Evolutionary conservation across 1,284 basidiomycete species (phyloP).

Genomic region (Leccinum insigne): DNA sequence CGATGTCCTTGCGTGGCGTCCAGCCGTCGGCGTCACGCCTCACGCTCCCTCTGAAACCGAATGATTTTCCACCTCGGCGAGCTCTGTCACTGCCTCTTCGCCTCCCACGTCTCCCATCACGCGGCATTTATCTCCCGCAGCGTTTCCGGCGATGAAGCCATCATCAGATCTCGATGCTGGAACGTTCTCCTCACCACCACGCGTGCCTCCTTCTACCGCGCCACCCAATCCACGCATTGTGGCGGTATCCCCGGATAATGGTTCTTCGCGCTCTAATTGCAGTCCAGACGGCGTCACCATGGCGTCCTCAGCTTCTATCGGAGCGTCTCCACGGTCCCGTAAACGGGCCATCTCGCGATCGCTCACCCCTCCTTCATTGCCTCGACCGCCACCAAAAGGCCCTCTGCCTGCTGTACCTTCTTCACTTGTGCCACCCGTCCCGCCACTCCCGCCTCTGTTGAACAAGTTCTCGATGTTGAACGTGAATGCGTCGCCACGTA

Average conservation of each 20-base stretch:
- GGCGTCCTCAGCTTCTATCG: slow-evolving; percentile 3
- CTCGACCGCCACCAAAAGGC: slow-evolving; percentile 30
- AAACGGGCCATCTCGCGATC: slow-evolving; percentile 28
- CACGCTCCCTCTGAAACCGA: slow-evolving; percentile 30
- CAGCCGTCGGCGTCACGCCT: slow-evolving; percentile 26
- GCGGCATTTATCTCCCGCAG: slow-evolving; percentile 8
- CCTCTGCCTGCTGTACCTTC: slow-evolving; percentile 32
- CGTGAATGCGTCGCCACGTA: slow-evolving; percentile 6
- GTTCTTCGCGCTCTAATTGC: not conserved
- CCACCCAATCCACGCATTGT: slow-evolving; percentile 8
- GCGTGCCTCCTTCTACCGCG: slow-evolving; percentile 3
- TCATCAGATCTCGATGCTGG: not conserved
- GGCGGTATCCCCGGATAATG: slow-evolving; percentile 5
- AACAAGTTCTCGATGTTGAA: slow-evolving; percentile 14
- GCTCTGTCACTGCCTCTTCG: slow-evolving; percentile 7
- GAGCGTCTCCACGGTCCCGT: slow-evolving; percentile 21
- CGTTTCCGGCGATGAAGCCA: slow-evolving; percentile 8
- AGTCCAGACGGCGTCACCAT: not conserved
- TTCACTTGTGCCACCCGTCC: slow-evolving; percentile 15
- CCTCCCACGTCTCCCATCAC: slow-evolving; percentile 16
- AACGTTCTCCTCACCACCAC: not conserved
- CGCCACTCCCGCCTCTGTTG: slow-evolving; percentile 21
- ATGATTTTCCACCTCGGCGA: slow-evolving; percentile 9
- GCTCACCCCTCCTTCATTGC: slow-evolving; percentile 25
- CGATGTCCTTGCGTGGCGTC: slow-evolving; percentile 12